These are phyloP conservation scores for Punctularia strigosozonata DNA, from an alignment of 768 basidiomycete genomes.

Conservation along the genomic window DNA sequence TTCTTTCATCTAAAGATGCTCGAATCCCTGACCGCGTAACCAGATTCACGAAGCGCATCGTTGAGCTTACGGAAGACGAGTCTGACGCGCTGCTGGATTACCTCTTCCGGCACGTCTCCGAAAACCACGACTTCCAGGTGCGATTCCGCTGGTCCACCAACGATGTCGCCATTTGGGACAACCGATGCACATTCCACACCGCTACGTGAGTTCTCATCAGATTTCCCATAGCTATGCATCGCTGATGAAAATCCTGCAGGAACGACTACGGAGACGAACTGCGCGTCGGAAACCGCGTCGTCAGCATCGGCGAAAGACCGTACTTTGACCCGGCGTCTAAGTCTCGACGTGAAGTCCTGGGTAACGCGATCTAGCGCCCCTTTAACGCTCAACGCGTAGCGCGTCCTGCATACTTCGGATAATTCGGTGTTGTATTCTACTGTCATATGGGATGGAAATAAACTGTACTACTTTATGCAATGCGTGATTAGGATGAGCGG, in stretches of 20 bases:
- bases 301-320: constrained; percentile 41
- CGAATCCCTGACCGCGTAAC: not conserved
- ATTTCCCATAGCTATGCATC: not conserved
- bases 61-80: constrained; percentile 41
- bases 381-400: no score
- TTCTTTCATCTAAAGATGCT: not conserved
- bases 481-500: no score
- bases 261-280: constrained; percentile 23
- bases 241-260: constrained; percentile 2
- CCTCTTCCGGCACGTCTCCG: constrained; percentile 35
- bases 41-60: constrained; percentile 44
- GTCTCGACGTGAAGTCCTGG: constrained; percentile 24
- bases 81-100: constrained; percentile 37
- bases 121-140: constrained; percentile 50
- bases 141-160: constrained; percentile 39
- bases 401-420: no score
- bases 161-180: constrained; percentile 54
- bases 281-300: constrained; percentile 38
- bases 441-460: no score
- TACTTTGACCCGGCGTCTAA: constrained; percentile 31
- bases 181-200: constrained; percentile 37
- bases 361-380: constrained; percentile 1
- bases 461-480: no score
- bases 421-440: no score
- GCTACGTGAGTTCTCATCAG: constrained; percentile 12